Base-by-base conservation (phyloP, 1,284 basidiomycete genomes). In the Anthracocystis panici-leucophaei region DNA sequence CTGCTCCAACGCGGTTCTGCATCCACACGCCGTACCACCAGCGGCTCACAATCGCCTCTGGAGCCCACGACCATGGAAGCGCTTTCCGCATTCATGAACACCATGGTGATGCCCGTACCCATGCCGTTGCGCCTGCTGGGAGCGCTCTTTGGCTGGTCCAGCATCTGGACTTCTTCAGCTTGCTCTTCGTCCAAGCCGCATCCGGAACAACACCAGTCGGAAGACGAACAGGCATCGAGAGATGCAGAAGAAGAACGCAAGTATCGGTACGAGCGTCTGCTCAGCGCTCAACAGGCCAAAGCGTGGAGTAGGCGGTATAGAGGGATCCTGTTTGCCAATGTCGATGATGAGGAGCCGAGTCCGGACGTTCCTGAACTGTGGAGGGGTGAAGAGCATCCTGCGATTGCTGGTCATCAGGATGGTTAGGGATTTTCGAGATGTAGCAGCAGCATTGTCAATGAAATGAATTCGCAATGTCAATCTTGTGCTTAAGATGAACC, bases 31-130 rank as follows among this genome's bases (percentile, higher is more conserved):
- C 55, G 35, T 8, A 23, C 44, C 12, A 57, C 44, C 12, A 57
- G 55, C 31, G 45, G 58, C 27, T 49, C 53, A 20, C 50, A 31
- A 3, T 62, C 62, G 29, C 45, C 67, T 9, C 61, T 71, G 64
- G 73, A 75, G 38, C 73, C 73, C 1, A 75, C 73, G 5, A 75
- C 73, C 20, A 75, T 67, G 57, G 73, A 75, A 42, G 73, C 73
- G 29, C 44, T 75, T 0, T 67, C 64, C 3, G 67, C 73, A n/a
- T 71, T 75, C 6, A 62, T 75, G 52, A 75, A 75, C 33, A 75
- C 64, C n/a, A 65, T 74, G 57, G 67, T 70, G n/a, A 75, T 75
- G 67, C 73, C 73, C 9, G 73, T 75, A 6, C 73, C 73, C 48
- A 75, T 75, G 64, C 73, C 73, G 0, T 61, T 75, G 50, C 60